Evolutionary conservation across 306 rosid genomes (phyloP), one percentile per base, ranked within the genome.

Genomic region (Spatholobus suberectus): DNA sequence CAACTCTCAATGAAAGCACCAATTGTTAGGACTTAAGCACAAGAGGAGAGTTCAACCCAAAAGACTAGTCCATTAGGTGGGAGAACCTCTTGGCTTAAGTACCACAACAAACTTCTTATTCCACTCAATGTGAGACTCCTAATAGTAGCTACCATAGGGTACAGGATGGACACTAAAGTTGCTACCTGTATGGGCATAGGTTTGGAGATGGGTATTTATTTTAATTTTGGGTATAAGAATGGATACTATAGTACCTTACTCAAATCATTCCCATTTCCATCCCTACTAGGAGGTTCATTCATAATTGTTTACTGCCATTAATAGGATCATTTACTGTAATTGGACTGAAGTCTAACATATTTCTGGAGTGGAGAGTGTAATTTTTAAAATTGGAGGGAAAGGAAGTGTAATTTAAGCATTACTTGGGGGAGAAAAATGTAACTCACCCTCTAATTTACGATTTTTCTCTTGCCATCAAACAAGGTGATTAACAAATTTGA

Each of bases 401-500:
- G 18, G n/a, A 68, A 21, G 10, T 38, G 27, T 68, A 68, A 10
- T 38, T 37, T 68, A 38, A 68, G 15, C 26, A 65, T 65, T 34
- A 32, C 44, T 17, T 6, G 67, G 24, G 15, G 23, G 44, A 65
- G 70, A 12, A 65, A 34, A 23, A 65, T 7, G 23, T 17, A 57
- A 41, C 14, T 5, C 37, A 12, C 37, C 37, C 37, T 80, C 57
- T 23, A 4, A 5, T 70, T 38, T 44, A 68, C 32, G 37, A 57
- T 20, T 63, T 70, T 43, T 75, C 78, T 20, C 82, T 46, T 80
- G 24, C 32, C 26, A 5, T 5, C n/a, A 23, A 69, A 58, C 20
- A 41, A 67, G 63, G 43, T 62, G 79, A 71, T 73, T 38, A 3
- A 55, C 66, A 21, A 23, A 44, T 63, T 74, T 65, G 34, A 43